These are phyloP conservation scores for Pythium pyrilobum DNA, from an alignment of 352 stramenopile species.

Conservation along the genomic window DNA sequence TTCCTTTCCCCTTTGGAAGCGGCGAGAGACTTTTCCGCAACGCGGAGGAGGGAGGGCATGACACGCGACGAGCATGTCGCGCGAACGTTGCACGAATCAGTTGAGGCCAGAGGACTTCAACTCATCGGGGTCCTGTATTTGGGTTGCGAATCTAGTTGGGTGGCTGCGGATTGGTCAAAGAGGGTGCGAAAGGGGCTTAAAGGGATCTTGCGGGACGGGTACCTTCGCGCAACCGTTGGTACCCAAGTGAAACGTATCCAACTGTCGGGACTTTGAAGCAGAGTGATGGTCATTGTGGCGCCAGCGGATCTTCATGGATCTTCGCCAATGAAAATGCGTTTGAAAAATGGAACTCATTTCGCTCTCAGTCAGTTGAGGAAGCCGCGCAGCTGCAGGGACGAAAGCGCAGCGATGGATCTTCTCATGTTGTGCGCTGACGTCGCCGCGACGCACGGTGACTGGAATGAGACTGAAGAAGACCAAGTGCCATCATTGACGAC, in stretches of 20 bases:
- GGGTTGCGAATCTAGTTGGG: not conserved
- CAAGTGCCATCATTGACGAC: too few relatives aligned
- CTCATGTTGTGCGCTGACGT: not conserved
- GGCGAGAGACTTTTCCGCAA: conserved; percentile 22
- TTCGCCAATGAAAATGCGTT: not conserved
- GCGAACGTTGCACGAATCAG: conserved; percentile 18
- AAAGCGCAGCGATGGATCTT: not conserved
- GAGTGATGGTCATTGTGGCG: not conserved
- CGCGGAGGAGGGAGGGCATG: not conserved
- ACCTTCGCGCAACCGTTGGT: not conserved
- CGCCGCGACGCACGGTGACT: not conserved
- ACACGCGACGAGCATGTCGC: conserved; percentile 1
- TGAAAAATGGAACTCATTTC: not conserved
- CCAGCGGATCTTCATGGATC: not conserved
- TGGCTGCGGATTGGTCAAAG: not conserved
- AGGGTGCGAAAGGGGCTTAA: not conserved
- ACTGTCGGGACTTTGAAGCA: too few relatives aligned
- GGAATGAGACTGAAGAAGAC: too few relatives aligned
- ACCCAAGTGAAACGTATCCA: too few relatives aligned
- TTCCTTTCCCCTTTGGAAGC: conserved; percentile 1
- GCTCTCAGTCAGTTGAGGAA: not conserved
- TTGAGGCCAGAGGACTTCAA: conserved; percentile 8
- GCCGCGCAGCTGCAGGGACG: too few relatives aligned
- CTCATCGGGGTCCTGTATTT: not conserved
- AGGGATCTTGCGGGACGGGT: not conserved